These are phyloP conservation scores for Avena insularis DNA, from an alignment of 176 grass and related monocot species.

Conservation along the genomic window DNA sequence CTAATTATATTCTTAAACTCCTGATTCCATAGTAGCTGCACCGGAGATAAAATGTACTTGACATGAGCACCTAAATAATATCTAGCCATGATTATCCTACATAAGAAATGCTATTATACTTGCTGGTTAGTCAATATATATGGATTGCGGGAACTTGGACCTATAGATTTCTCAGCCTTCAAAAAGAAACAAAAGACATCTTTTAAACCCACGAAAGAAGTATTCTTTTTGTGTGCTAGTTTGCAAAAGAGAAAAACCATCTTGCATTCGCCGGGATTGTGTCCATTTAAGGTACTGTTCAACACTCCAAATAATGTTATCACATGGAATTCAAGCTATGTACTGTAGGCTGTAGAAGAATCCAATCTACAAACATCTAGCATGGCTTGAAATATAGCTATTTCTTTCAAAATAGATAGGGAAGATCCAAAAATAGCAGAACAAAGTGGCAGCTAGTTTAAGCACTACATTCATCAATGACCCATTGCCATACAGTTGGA, in stretches of 20 bases:
- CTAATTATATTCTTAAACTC: too few relatives aligned
- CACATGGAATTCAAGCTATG: background rate
- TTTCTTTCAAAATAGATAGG: constrained; percentile 19
- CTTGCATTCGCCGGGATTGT: background rate
- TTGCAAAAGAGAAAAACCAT: too few relatives aligned
- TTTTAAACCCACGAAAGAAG: background rate
- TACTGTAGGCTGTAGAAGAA: background rate
- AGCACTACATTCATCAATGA: background rate
- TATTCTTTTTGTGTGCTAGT: background rate
- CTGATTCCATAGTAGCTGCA: background rate
- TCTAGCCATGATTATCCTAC: too few relatives aligned
- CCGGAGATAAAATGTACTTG: background rate
- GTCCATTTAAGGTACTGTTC: background rate
- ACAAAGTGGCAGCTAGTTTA: constrained; percentile 8
- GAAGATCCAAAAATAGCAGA: constrained; percentile 31
- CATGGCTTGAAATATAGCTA: constrained; percentile 11
- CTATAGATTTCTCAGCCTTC: background rate
- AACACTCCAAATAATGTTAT: constrained; percentile 15
- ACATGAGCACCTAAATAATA: too few relatives aligned
- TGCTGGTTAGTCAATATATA: background rate
- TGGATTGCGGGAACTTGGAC: background rate
- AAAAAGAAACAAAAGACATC: background rate
- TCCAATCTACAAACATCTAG: constrained; percentile 39
- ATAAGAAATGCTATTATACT: background rate
- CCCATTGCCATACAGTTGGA: too few relatives aligned